Conservation (phyloP, 148 eudicot species). For the Euryodendron excelsum region DNA sequence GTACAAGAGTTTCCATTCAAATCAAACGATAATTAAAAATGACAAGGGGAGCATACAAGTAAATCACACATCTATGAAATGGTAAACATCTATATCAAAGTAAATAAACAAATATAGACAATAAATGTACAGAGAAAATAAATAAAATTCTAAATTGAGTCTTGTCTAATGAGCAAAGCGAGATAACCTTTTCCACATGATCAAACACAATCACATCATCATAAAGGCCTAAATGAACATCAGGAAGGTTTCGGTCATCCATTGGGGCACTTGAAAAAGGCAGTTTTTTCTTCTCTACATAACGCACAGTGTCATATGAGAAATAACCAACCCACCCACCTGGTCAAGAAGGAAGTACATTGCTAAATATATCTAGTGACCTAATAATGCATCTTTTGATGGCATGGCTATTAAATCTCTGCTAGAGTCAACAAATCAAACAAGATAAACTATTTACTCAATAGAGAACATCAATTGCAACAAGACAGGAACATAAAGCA, state of each 20-base stretch:
- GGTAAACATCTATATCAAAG: not conserved
- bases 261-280: conserved; percentile 81
- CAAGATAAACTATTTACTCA: not conserved
- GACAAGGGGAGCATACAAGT: too few relatives aligned
- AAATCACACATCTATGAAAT: not conserved
- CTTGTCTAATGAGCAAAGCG: not conserved
- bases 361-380: conserved; percentile 9
- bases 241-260: conserved; percentile 96
- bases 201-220: conserved; percentile 97
- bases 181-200: conserved; percentile 84
- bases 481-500: not conserved
- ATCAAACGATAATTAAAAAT: not conserved
- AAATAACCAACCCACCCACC: conserved; percentile 99
- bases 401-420: not conserved
- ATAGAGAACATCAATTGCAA: not conserved
- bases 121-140: too few relatives aligned
- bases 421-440: not conserved
- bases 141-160: too few relatives aligned
- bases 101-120: not conserved
- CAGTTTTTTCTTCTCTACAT: conserved; percentile 90
- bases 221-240: conserved; percentile 87
- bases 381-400: not conserved
- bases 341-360: conserved; percentile 28
- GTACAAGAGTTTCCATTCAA: not conserved
- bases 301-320: conserved; percentile 95